Evolutionary conservation across 2,329 filamentous ascomycete species (phyloP).

Genomic region (Phialemonium atrogriseum): DNA sequence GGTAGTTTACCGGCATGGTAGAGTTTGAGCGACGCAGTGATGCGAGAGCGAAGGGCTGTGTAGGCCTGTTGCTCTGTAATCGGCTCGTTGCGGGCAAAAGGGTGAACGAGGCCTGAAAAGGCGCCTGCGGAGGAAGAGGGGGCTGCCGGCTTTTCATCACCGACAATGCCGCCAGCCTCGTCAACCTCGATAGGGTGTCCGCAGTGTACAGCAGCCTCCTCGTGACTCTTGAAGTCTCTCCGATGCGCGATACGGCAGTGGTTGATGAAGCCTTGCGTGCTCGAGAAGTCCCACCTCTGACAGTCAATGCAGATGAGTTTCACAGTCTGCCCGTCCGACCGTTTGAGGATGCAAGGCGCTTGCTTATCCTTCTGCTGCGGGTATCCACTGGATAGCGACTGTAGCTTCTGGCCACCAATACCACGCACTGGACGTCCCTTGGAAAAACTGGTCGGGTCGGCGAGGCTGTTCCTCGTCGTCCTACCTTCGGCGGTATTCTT

Average conservation of each 20-base stretch:
- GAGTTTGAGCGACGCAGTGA: slow-evolving; percentile 44
- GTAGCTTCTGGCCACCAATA: slow-evolving; percentile 52
- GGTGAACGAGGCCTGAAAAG: slow-evolving; percentile 48
- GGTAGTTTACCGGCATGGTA: slow-evolving; percentile 44
- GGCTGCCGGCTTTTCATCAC: slow-evolving; percentile 27
- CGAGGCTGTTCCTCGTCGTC: slow-evolving; percentile 67
- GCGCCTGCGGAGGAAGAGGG: slow-evolving; percentile 15
- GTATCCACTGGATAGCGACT: slow-evolving; percentile 63
- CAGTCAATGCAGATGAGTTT: slow-evolving; percentile 89
- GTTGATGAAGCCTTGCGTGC: slow-evolving; percentile 98
- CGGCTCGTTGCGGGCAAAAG: slow-evolving; percentile 49
- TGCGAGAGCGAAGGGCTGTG: slow-evolving; percentile 40
- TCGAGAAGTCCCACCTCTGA: slow-evolving; percentile 83
- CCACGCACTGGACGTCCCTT: slow-evolving; percentile 43
- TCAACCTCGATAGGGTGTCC: slow-evolving; percentile 73
- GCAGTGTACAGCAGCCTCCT: slow-evolving; percentile 82
- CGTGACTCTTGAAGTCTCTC: slow-evolving; percentile 90
- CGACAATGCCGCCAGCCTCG: slow-evolving; percentile 41
- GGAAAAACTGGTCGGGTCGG: slow-evolving; percentile 39
- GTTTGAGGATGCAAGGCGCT: slow-evolving; percentile 76
- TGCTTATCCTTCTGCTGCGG: slow-evolving; percentile 70
- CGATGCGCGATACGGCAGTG: slow-evolving; percentile 95
- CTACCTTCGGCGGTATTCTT: slow-evolving; percentile 57
- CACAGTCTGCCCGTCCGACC: slow-evolving; percentile 77
- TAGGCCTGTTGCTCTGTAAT: slow-evolving; percentile 45